phyloP scores from a whole-genome alignment of 2,329 filamentous ascomycete species.

The Colletotrichum tabaci region DNA sequence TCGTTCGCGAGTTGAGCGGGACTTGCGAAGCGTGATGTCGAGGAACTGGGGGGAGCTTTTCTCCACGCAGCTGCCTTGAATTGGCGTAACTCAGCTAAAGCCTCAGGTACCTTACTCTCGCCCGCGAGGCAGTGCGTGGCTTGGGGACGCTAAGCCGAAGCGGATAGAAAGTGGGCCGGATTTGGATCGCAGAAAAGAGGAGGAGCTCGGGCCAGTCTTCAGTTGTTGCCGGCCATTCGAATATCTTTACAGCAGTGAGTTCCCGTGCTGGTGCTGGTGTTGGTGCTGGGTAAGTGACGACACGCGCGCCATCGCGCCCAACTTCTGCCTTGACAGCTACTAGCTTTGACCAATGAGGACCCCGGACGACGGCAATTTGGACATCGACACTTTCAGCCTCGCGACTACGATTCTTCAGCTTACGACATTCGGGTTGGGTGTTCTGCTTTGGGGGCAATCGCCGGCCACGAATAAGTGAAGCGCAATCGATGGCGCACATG shows the following conservation, averaged over 20 bases:
- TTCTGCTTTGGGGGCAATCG: too few relatives aligned
- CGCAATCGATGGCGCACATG: slow-evolving; percentile 41
- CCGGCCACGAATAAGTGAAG: background rate
- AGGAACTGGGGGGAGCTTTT: slow-evolving; percentile 34
- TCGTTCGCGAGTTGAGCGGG: slow-evolving; percentile 18
- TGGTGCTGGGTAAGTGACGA: slow-evolving; percentile 29
- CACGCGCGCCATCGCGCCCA: slow-evolving; percentile 30
- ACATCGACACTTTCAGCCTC: slow-evolving; percentile 27
- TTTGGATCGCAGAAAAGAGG: background rate
- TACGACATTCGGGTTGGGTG: background rate
- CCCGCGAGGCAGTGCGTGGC: slow-evolving; percentile 9
- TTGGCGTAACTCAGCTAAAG: slow-evolving; percentile 28
- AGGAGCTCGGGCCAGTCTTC: slow-evolving; percentile 29
- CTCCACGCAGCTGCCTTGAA: slow-evolving; percentile 42
- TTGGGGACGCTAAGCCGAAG: slow-evolving; percentile 27
- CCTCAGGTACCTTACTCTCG: slow-evolving; percentile 32
- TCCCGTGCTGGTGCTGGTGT: background rate
- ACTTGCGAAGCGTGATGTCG: slow-evolving; percentile 30
- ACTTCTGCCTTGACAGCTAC: slow-evolving; percentile 23
- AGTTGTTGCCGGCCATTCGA: slow-evolving; percentile 5
- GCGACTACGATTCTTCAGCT: slow-evolving; percentile 6
- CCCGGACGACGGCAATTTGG: background rate
- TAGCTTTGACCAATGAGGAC: slow-evolving; percentile 34
- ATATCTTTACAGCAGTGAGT: too few relatives aligned
- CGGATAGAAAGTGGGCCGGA: background rate